Evolutionary conservation across 2,329 filamentous ascomycete genomes (phyloP), one percentile per base, ranked within the genome.

Genomic region (Geosmithia morbida): DNA sequence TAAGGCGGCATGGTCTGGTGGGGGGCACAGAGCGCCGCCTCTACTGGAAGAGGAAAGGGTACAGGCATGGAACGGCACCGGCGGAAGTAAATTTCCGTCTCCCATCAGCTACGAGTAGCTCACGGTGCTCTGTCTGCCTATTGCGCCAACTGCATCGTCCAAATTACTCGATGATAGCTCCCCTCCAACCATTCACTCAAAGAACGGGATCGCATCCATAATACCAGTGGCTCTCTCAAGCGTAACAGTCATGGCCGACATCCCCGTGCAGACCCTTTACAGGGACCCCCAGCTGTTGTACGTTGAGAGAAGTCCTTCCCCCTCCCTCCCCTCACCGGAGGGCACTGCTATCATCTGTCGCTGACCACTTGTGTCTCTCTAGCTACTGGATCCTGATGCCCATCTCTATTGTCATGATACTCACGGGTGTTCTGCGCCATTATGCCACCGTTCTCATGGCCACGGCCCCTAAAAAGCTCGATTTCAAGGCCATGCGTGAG

Each of bases 381-480:
- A 98, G 92, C 70, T 97, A 96, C 75, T 98, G 92, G 92, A 98
- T 98, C 67, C 75, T 98, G 51, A 83, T 96, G 53, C 92, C 92
- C 52, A 98, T 98, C 65, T 95, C 90, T 44, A 75, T 95, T 57
- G 92, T 98, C 61, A 98, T 98, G 94, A 83, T 98, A 54, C 69
- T 98, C 52, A 98, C 92, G 16, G 92, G 92, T 59, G 81, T 98
- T 49, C 81, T 98, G 49, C 89, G 92, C 55, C 92, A 98, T 71
- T 98, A 97, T 65, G 89, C 87, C 47, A 87, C 86, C 50, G 83
- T 94, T n/a, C 77, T 98, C 49, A 86, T 98, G 68, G 81, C 87
- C 57, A 79, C 79, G 1, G 71, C 85, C 6, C 89, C 92, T 16
- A 97, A 97, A 70, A 85, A 83, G 60, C 77, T 83, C 63, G 78